A percentile compares a stretch with the other conserved stretches of the same genome.
Conservation (phyloP, 192 early-diverging fungal genomes). For the Podila horticola region DNA sequence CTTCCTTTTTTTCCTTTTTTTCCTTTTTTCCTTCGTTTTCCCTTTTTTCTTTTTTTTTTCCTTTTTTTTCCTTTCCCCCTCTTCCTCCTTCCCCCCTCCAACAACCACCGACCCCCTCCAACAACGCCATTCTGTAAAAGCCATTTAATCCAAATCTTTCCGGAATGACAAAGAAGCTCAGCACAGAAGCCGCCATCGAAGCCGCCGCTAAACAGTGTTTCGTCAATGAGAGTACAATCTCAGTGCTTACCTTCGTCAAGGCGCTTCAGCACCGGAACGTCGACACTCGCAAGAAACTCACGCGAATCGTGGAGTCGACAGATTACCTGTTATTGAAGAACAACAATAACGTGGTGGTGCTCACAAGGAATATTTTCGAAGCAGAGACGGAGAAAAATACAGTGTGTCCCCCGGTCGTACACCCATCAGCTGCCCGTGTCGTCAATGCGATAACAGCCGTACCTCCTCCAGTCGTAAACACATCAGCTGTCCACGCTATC, state of each 20-base stretch:
- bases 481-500: neutral
- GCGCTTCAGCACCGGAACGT: slow-evolving; percentile 13
- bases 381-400: neutral
- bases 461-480: too few species aligned
- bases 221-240: neutral
- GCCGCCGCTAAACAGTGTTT: slow-evolving; percentile 1
- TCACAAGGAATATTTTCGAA: neutral
- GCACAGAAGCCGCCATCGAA: neutral
- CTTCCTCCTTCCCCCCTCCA: too few species aligned
- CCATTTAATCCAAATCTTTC: too few species aligned
- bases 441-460: too few species aligned
- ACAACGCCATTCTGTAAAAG: too few species aligned
- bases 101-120: too few species aligned
- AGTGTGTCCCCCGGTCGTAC: neutral
- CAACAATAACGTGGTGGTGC: neutral
- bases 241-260: neutral
- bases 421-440: too few species aligned
- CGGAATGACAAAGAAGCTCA: too few species aligned
- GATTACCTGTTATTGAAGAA: neutral
- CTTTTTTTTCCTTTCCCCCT: too few species aligned
- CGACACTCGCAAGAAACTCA: slow-evolving; percentile 1
- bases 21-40: too few species aligned
- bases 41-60: too few species aligned
- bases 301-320: neutral
- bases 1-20: too few species aligned